phyloP scores from a whole-genome alignment of 345 rosid species.

The Eucalyptus regnans region DNA sequence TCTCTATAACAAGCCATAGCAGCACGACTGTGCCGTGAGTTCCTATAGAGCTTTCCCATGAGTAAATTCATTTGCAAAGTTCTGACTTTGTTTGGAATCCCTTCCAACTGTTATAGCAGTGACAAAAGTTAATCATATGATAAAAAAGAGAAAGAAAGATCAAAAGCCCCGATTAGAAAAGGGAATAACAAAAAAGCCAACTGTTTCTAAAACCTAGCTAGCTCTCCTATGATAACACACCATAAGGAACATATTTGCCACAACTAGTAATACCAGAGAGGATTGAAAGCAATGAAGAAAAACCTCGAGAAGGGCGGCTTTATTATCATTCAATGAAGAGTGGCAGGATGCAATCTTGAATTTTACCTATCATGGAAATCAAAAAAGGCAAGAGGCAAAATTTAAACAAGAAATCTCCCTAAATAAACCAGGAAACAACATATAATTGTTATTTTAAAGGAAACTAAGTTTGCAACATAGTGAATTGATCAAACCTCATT shows the following conservation, averaged over 20 bases:
- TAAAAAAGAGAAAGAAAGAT: background rate
- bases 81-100: slow-evolving; percentile 83
- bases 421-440: background rate
- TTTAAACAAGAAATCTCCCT: background rate
- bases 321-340: slow-evolving; percentile 55
- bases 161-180: background rate
- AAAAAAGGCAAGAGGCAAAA: background rate
- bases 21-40: slow-evolving; percentile 72
- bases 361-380: slow-evolving; percentile 42
- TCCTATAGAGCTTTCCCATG: slow-evolving; percentile 90
- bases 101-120: slow-evolving; percentile 56
- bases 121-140: background rate
- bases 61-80: slow-evolving; percentile 86
- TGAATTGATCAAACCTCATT: slow-evolving; percentile 43
- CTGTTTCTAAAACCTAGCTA: background rate
- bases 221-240: background rate
- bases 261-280: background rate
- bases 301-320: slow-evolving; percentile 87
- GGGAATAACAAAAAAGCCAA: background rate
- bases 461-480: background rate
- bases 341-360: slow-evolving; percentile 94
- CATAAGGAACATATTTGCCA: background rate
- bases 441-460: background rate
- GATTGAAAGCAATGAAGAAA: background rate
- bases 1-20: slow-evolving; percentile 87